Percentiles rank a stretch among this genome's conserved stretches.
These are phyloP conservation scores for Chaetomium sp. DNA, from an alignment of 2,329 filamentous ascomycete species.

Conservation along the genomic window DNA sequence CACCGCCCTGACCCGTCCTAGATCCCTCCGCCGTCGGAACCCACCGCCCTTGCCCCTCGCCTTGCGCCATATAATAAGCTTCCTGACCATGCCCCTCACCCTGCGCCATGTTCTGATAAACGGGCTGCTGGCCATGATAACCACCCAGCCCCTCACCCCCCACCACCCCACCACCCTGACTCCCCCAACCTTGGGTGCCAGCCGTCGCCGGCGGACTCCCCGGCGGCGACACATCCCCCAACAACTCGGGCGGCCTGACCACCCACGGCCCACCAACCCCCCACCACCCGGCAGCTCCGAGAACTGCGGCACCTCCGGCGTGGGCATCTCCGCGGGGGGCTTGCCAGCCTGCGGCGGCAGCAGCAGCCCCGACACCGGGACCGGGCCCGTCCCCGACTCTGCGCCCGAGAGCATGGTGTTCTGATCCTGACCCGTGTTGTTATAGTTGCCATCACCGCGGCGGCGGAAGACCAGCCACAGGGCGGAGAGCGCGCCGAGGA, in stretches of 20 bases:
- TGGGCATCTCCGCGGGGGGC: background rate
- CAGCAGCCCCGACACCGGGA: too few species aligned
- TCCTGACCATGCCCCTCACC: background rate
- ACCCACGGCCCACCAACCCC: conserved; percentile 4
- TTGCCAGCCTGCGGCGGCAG: background rate
- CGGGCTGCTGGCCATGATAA: background rate
- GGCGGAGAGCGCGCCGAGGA: conserved; percentile 21
- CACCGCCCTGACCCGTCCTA: background rate
- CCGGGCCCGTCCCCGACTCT: background rate
- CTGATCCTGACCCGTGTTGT: background rate
- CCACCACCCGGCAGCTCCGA: conserved; percentile 1
- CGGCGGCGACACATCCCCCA: conserved; percentile 10
- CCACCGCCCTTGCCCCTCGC: background rate
- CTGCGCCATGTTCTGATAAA: background rate
- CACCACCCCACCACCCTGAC: background rate
- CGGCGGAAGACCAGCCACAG: conserved; percentile 19
- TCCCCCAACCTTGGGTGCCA: background rate
- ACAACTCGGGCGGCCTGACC: conserved; percentile 9
- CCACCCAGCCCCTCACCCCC: background rate
- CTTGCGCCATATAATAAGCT: background rate
- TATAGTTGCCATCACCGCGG: background rate
- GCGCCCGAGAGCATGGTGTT: background rate
- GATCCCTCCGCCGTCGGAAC: background rate
- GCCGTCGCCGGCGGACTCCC: background rate
- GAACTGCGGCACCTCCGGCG: conserved; percentile 5